Conservation (phyloP, 352 stramenopile species). For the Saprolegnia parasitica region DNA sequence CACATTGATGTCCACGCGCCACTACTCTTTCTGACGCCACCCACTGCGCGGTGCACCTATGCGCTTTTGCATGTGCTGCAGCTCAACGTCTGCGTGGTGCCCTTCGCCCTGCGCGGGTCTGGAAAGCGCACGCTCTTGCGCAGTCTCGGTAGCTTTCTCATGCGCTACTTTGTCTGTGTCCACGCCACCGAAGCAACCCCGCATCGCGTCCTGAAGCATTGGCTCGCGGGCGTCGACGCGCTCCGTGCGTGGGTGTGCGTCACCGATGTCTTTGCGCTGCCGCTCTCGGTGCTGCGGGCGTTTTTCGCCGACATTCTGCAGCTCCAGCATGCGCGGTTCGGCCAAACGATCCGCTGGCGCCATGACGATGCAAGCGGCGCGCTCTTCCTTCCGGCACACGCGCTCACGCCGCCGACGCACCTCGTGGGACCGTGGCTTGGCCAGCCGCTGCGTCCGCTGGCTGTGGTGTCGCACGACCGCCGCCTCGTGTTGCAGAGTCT, state of each 20-base stretch:
- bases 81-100: background rate
- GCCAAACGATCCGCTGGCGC: background rate
- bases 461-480: background rate
- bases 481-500: background rate
- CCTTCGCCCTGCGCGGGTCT: background rate
- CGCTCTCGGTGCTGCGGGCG: background rate
- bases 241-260: slow-evolving; percentile 6
- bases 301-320: background rate
- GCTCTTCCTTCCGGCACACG: background rate
- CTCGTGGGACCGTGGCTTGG: background rate
- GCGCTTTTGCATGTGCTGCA: slow-evolving; percentile 7
- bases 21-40: slow-evolving; percentile 2
- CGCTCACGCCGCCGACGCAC: background rate
- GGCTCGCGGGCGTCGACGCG: background rate
- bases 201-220: background rate
- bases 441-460: slow-evolving; percentile 6
- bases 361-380: background rate
- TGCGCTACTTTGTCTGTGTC: background rate
- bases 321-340: background rate
- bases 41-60: slow-evolving; percentile 8
- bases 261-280: slow-evolving; percentile 2
- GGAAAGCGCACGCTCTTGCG: slow-evolving; percentile 14
- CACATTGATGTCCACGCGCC: slow-evolving; percentile 3
- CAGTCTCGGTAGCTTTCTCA: background rate
- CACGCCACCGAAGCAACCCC: background rate